phyloP scores from a whole-genome alignment of 2,329 filamentous ascomycete genomes.

The Lasiodiplodia sp. region DNA sequence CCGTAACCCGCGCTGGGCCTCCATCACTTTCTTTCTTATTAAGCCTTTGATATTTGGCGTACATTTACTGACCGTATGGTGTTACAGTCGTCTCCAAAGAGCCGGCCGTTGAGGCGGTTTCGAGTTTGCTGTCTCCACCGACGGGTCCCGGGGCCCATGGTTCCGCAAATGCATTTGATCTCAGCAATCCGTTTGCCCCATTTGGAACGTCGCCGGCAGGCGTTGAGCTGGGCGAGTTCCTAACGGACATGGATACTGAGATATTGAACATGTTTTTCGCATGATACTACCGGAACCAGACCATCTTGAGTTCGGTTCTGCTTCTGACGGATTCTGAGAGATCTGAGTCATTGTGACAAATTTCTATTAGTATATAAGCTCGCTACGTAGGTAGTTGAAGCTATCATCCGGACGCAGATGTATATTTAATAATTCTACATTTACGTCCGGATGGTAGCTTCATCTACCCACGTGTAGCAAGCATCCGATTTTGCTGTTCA shows the following conservation, averaged over 20 bases:
- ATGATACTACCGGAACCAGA: too few relatives aligned
- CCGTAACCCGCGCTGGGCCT: background rate
- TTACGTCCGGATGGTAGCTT: too few relatives aligned
- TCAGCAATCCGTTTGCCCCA: background rate
- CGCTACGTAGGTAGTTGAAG: too few relatives aligned
- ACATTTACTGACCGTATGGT: background rate
- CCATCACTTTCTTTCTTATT: background rate
- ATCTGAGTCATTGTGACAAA: too few relatives aligned
- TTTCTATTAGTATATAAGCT: too few relatives aligned
- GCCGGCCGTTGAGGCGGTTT: background rate
- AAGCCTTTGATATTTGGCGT: background rate
- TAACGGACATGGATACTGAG: conserved; percentile 45
- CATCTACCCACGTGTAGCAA: too few relatives aligned
- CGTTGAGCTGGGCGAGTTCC: conserved; percentile 48
- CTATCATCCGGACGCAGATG: too few relatives aligned
- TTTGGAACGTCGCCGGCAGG: conserved; percentile 37
- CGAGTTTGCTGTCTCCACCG: conserved; percentile 3
- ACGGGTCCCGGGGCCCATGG: background rate
- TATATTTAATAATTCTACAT: too few relatives aligned
- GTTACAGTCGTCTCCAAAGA: background rate
- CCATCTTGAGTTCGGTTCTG: too few relatives aligned
- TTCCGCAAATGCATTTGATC: background rate
- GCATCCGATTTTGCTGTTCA: too few relatives aligned
- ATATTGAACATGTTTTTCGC: conserved; percentile 18
- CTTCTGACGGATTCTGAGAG: too few relatives aligned